A percentile compares a stretch with the other conserved stretches of the same genome.
Evolutionary conservation across 805 yeast genomes (phyloP).

Genomic region (Dipodascus albidus): DNA sequence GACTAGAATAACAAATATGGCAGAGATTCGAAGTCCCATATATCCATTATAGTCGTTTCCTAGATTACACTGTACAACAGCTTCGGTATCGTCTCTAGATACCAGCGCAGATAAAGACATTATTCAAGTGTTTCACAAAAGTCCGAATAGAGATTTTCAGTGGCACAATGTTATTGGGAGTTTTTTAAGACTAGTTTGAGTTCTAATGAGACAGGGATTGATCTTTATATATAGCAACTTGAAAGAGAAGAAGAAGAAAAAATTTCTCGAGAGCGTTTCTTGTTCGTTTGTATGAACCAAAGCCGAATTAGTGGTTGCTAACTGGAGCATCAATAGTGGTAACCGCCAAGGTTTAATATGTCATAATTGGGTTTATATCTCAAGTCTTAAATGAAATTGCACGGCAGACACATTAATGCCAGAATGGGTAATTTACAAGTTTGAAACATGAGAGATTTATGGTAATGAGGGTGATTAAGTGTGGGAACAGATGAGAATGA

Average conservation of each 20-base stretch:
- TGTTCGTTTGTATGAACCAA: not conserved
- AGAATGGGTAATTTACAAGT: not conserved
- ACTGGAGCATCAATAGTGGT: not conserved
- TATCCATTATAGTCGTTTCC: slow-evolving; percentile 33
- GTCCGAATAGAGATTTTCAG: no score
- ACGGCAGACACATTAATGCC: no score
- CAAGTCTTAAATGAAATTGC: no score
- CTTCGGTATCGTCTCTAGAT: not conserved
- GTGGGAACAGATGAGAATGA: not conserved
- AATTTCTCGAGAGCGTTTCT: not conserved
- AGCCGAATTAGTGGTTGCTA: not conserved
- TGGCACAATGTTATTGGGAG: no score
- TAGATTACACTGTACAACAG: not conserved
- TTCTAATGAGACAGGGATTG: no score
- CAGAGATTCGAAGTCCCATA: slow-evolving; percentile 38
- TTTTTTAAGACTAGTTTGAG: no score
- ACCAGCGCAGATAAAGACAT: not conserved
- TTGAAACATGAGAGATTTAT: not conserved
- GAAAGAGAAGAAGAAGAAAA: not conserved
- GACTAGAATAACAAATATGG: slow-evolving; percentile 47
- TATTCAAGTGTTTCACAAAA: no score
- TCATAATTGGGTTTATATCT: no score
- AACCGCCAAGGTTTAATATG: not conserved
- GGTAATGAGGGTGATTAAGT: not conserved
- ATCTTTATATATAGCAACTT: not conserved